These are phyloP conservation scores for Talaromyces liani DNA, from an alignment of 495 filamentous ascomycete species.

Conservation along the genomic window DNA sequence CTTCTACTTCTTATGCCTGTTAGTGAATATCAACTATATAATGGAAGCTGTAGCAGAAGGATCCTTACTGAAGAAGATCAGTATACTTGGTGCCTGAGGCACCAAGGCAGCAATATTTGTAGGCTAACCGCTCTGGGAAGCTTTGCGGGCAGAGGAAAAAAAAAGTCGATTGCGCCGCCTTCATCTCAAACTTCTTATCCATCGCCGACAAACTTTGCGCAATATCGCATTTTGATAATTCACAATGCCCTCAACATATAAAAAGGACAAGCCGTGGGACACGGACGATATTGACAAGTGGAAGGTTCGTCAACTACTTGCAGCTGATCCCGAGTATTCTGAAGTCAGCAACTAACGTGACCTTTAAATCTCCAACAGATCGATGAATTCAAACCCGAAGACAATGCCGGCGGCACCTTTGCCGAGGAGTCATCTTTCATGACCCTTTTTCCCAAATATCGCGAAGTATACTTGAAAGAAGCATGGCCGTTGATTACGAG, in stretches of 20 bases:
- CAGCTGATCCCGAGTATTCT: not conserved
- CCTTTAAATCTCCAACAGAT: constrained; percentile 34
- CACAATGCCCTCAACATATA: constrained; percentile 88
- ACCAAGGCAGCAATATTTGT: not conserved
- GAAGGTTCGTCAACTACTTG: constrained; percentile 49
- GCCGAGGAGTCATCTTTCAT: constrained; percentile 87
- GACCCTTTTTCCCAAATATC: constrained; percentile 95
- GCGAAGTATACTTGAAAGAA: constrained; percentile 86
- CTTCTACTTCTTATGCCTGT: not conserved
- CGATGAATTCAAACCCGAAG: constrained; percentile 74
- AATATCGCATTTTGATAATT: not conserved
- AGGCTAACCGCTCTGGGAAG: not conserved
- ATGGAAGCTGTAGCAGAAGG: not conserved
- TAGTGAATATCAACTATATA: not conserved
- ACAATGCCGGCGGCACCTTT: constrained; percentile 82
- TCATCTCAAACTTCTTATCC: constrained; percentile 6
- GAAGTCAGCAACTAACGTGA: not conserved
- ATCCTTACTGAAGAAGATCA: not conserved
- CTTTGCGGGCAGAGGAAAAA: not conserved
- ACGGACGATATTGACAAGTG: constrained; percentile 97
- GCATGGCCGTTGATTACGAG: constrained; percentile 83
- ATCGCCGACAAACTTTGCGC: not conserved
- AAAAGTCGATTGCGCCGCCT: constrained; percentile 5
- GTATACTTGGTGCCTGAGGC: not conserved
- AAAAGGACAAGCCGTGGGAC: constrained; percentile 95